A percentile compares a stretch with the other conserved stretches of the same genome.
Conservation (phyloP, 2,329 filamentous ascomycete genomes). For the Periconia sp. region DNA sequence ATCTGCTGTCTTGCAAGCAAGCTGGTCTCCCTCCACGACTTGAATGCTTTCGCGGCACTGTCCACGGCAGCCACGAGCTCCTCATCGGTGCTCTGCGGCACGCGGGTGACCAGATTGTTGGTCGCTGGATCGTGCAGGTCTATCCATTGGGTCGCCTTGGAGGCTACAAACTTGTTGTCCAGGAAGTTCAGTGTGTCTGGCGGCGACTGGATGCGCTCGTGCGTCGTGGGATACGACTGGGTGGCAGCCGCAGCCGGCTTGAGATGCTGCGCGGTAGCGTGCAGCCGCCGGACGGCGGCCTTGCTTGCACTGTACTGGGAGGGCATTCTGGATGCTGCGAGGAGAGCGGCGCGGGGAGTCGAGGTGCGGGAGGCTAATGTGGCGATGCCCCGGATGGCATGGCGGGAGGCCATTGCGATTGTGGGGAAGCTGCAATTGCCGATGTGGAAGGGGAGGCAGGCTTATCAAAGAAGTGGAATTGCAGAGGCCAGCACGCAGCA, state of each 20-base stretch:
- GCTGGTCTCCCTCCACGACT: conserved; percentile 73
- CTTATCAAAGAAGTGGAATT: conserved; percentile 9
- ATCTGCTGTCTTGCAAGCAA: conserved; percentile 79
- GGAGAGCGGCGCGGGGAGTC: conserved; percentile 40
- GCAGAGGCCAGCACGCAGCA: conserved; percentile 1
- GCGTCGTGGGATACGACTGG: conserved; percentile 70
- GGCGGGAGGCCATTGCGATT: conserved; percentile 52
- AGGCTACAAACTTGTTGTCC: conserved; percentile 77
- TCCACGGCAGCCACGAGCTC: conserved; percentile 78
- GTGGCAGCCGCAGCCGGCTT: conserved; percentile 56
- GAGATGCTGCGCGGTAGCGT: conserved; percentile 62
- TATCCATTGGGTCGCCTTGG: conserved; percentile 73
- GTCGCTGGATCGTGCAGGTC: conserved; percentile 83
- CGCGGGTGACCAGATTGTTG: conserved; percentile 82
- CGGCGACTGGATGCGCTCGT: conserved; percentile 72
- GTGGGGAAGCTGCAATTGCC: conserved; percentile 21
- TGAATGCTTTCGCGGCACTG: conserved; percentile 77
- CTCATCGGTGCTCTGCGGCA: conserved; percentile 79
- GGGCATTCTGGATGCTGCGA: conserved; percentile 48
- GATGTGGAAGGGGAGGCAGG: conserved; percentile 11
- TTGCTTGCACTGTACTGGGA: conserved; percentile 42
- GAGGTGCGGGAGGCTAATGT: conserved; percentile 47
- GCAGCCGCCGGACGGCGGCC: conserved; percentile 54
- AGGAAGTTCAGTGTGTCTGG: conserved; percentile 80
- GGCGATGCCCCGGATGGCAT: conserved; percentile 51